Conservation (phyloP, 768 basidiomycete species). For the Pulveroboletus sp. region DNA sequence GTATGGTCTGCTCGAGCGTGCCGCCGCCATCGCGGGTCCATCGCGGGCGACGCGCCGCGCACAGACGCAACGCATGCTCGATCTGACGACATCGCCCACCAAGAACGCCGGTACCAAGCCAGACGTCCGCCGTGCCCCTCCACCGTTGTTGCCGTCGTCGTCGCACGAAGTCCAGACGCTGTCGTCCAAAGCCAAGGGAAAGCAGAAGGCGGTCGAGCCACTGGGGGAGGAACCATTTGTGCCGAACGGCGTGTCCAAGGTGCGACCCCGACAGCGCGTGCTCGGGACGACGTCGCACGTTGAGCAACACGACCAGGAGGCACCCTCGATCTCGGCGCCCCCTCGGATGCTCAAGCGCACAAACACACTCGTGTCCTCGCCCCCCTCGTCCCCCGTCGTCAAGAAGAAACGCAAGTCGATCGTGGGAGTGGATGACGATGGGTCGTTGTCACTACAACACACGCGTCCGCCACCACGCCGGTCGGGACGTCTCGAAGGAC, state of each 20-base stretch:
- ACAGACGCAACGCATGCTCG: constrained; percentile 50
- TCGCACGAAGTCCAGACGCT: constrained; percentile 4
- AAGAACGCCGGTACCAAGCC: constrained; percentile 13
- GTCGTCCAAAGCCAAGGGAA: constrained; percentile 31
- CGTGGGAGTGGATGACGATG: constrained; percentile 4
- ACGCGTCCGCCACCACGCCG: constrained; percentile 12
- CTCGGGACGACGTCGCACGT: neutral
- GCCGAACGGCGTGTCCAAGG: constrained; percentile 10
- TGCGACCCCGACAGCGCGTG: constrained; percentile 8
- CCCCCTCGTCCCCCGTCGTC: constrained; percentile 16
- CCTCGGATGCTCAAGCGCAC: constrained; percentile 26
- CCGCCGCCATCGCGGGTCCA: constrained; percentile 38
- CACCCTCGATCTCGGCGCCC: constrained; percentile 6
- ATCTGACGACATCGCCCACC: constrained; percentile 31
- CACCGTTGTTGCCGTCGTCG: no score
- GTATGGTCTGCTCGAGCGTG: constrained; percentile 57
- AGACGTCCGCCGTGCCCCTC: constrained; percentile 7
- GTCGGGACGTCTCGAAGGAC: constrained; percentile 19
- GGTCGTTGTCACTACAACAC: neutral
- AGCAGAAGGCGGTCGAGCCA: constrained; percentile 28
- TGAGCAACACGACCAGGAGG: constrained; percentile 5
- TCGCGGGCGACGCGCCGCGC: constrained; percentile 60
- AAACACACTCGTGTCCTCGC: constrained; percentile 17
- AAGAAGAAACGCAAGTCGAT: constrained; percentile 28
- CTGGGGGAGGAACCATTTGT: constrained; percentile 10